Base-by-base conservation (phyloP, 129 eudicot species). In the Flaveria trinervia region DNA sequence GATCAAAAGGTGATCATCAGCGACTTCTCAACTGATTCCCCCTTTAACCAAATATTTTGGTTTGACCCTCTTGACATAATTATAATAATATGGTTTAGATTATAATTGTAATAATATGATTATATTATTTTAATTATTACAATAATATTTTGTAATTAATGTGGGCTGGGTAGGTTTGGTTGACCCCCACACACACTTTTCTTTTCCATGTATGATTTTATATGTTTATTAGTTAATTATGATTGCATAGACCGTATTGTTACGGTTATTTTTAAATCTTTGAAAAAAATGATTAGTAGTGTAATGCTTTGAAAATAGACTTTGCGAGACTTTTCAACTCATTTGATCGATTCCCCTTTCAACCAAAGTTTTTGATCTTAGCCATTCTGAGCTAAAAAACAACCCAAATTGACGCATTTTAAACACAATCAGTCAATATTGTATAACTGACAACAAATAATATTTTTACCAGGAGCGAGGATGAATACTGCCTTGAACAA, bases 401-500 rank as follows among this genome's bases (percentile, higher is more conserved):
- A 43, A 25, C 78, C 70, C 9, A 56, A 56, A 44, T 33, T 33
- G 26, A 41, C 43, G 43, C 71, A 45, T 62, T 25, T 17, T 57
- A 18, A 45, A 46, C 49, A 26, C 23, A 45, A 44, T n/a, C 30
- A 41, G 62, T 48, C 56, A 46, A 45, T 75, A 17, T 57, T n/a
- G 22, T 69, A 41, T 14, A 13, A 52, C 71, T 83, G 64, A 76
- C 65, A 14, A 0, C 55, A 41, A 51, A 60, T 51, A 68, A 25
- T 55, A 28, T 82, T 65, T 62, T 82, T 68, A 45, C 30, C 92
- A 93, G 96, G 83, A 87, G 88, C 75, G 74, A 81, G 73, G 89
- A 93, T 73, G 51, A 56, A 64, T 67, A 76, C 62, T 90, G 93
- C 81, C 83, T 93, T 72, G 75, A 85, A 51, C 87, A 93, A 56